Percentiles rank a stretch among this genome's conserved stretches.
Evolutionary conservation across 164 flowering plant species (phyloP).

Genomic region (Umbellularia californica): DNA sequence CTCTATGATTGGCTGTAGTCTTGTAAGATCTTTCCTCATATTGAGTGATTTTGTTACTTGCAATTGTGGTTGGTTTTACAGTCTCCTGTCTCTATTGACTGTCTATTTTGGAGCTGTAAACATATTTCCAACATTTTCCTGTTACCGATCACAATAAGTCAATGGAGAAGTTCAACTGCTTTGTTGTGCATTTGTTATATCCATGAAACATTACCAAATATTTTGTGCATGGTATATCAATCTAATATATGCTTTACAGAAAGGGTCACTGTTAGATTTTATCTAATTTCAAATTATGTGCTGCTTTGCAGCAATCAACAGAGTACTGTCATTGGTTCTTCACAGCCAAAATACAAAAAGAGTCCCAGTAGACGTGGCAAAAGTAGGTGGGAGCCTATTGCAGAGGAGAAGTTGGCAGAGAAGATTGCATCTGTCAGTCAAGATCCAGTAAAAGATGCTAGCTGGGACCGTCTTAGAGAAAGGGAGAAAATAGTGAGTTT

Average conservation of each 20-base stretch:
- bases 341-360: constrained; percentile 47
- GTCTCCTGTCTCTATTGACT: no score
- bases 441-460: constrained; percentile 36
- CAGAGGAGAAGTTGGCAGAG: constrained; percentile 58
- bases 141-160: no score
- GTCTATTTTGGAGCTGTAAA: no score
- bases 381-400: constrained; percentile 97
- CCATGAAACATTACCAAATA: not conserved
- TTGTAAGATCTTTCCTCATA: no score
- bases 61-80: no score
- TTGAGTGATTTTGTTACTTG: no score
- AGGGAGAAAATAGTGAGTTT: constrained; percentile 27
- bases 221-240: not conserved
- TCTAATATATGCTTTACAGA: no score
- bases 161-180: not conserved
- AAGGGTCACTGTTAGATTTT: no score
- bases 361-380: constrained; percentile 78
- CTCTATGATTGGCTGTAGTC: no score
- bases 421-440: constrained; percentile 33
- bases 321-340: constrained; percentile 29
- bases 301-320: constrained; percentile 28
- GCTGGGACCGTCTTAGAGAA: constrained; percentile 42
- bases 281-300: not conserved
- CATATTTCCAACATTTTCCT: no score
- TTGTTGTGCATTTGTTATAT: not conserved